These are phyloP conservation scores for Penicillium riverlandense DNA, from an alignment of 495 filamentous ascomycete species.

Conservation along the genomic window DNA sequence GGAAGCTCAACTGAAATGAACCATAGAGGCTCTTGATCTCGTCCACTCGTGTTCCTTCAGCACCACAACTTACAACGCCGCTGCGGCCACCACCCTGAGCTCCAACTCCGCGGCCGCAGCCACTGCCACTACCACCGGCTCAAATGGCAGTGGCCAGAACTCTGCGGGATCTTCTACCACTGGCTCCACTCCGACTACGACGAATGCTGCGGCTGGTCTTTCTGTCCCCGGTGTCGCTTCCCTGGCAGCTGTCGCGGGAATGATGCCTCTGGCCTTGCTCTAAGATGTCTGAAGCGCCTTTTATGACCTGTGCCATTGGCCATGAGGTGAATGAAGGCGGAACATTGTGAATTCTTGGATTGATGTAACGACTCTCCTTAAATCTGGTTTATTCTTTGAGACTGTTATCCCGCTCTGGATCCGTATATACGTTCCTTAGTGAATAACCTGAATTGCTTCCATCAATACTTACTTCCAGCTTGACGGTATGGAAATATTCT, in stretches of 20 bases:
- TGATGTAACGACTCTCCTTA: slow-evolving; percentile 4
- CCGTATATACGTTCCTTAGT: no score
- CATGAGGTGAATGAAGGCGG: background rate
- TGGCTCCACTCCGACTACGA: slow-evolving; percentile 3
- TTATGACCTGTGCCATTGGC: background rate
- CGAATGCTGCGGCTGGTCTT: slow-evolving; percentile 12
- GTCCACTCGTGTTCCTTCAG: slow-evolving; percentile 23
- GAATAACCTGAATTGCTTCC: no score
- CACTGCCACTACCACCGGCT: background rate
- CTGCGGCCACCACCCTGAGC: slow-evolving; percentile 6
- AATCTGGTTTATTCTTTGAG: background rate
- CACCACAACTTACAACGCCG: slow-evolving; percentile 23
- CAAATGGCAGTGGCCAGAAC: background rate
- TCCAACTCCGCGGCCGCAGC: slow-evolving; percentile 2
- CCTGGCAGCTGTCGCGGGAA: slow-evolving; percentile 16
- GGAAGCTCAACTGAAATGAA: background rate
- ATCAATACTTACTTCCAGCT: no score
- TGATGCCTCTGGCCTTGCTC: slow-evolving; percentile 21
- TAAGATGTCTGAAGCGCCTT: background rate
- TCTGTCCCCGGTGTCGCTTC: slow-evolving; percentile 8
- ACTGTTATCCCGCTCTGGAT: background rate
- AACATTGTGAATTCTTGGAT: slow-evolving; percentile 1
- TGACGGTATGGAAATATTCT: no score
- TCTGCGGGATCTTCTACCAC: slow-evolving; percentile 4
- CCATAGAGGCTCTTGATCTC: slow-evolving; percentile 27